Evolutionary conservation across 2,329 filamentous ascomycete genomes (phyloP).

Genomic region (Pseudocercospora fijiensis): DNA sequence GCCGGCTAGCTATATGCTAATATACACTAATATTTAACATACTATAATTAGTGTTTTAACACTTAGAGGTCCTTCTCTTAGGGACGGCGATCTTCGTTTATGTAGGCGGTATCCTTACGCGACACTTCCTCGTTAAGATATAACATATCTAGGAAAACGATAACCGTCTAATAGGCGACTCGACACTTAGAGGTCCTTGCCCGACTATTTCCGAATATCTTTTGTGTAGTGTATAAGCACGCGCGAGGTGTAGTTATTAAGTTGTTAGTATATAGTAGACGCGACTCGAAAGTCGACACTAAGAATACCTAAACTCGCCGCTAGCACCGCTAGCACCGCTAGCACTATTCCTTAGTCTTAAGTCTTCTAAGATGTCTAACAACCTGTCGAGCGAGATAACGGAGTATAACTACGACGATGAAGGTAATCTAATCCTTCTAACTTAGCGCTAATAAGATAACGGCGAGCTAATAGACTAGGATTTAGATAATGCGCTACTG

Average conservation of each 20-base stretch:
- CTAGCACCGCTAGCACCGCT: too few relatives aligned
- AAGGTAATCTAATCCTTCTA: too few relatives aligned
- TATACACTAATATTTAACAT: neutral
- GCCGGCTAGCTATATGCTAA: neutral
- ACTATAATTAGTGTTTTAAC: neutral
- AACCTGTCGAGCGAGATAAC: too few relatives aligned
- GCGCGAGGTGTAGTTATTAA: neutral
- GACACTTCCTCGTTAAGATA: neutral
- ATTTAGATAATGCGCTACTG: too few relatives aligned
- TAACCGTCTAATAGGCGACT: neutral
- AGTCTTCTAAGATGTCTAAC: neutral
- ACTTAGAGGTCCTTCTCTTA: neutral
- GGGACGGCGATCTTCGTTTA: neutral
- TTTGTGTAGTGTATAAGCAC: neutral
- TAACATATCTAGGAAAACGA: neutral
- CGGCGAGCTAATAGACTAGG: too few relatives aligned
- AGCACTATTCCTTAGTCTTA: neutral
- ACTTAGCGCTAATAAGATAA: too few relatives aligned
- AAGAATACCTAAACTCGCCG: neutral
- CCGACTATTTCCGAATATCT: neutral
- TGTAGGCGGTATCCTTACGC: neutral
- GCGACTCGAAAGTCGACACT: neutral
- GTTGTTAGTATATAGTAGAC: neutral
- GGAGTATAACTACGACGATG: too few relatives aligned
- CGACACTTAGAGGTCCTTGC: neutral